Conservation (phyloP, 1,139 yeast species). For the Saccharomyces hybrid region DNA sequence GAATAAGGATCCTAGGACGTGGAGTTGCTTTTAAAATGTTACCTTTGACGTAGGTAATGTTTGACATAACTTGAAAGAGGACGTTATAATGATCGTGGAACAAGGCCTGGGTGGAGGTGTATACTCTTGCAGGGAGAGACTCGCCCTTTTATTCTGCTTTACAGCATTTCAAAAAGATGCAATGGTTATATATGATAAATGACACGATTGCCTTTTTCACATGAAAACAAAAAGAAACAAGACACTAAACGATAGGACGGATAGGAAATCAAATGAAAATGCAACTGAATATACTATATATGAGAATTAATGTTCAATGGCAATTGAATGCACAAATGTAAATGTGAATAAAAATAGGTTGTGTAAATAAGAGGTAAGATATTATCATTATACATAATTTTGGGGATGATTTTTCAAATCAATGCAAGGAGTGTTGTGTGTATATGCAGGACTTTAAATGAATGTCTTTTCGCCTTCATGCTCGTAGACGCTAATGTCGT, state of each 20-base stretch:
- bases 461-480: conserved; percentile 16
- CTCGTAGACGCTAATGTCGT: conserved; percentile 18
- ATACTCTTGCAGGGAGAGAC: not conserved
- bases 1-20: conserved; percentile 32
- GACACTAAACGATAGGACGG: not conserved
- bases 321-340: not conserved
- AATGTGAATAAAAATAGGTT: not conserved
- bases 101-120: not conserved
- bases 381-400: not conserved
- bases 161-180: not conserved
- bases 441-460: conserved; percentile 6
- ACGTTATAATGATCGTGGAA: not conserved
- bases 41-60: conserved; percentile 18
- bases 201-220: not conserved
- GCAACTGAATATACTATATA: not conserved
- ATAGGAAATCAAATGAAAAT: not conserved
- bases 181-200: not conserved
- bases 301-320: not conserved
- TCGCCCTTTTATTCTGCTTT: not conserved
- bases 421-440: not conserved
- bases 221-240: not conserved
- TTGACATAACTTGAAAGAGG: conserved; percentile 6
- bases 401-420: not conserved
- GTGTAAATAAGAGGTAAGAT: not conserved
- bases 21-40: conserved; percentile 11